Conservation (phyloP, 2,329 filamentous ascomycete species). For the Cyanodermella asteris region DNA sequence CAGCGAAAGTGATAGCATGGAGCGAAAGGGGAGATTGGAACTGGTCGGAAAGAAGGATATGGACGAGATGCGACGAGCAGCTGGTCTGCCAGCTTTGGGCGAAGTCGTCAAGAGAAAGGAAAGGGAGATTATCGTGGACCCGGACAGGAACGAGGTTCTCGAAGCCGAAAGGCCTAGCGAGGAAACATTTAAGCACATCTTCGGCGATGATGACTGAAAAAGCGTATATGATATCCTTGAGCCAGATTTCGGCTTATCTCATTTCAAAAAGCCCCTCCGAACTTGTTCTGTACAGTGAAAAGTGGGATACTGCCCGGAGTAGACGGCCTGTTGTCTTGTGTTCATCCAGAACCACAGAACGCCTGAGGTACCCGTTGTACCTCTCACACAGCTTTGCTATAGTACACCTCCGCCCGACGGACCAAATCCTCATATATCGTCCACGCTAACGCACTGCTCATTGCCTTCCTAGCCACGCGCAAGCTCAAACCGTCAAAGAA, state of each 20-base stretch:
- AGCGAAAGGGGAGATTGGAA: conserved; percentile 20
- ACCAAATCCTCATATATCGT: conserved; percentile 91
- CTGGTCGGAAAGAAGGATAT: conserved; percentile 33
- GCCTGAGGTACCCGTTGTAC: background rate
- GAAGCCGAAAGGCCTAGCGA: conserved; percentile 55
- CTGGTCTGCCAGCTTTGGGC: too few relatives aligned
- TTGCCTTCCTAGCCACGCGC: conserved; percentile 72
- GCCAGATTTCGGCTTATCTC: too few relatives aligned
- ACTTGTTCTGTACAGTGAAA: background rate
- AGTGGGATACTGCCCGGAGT: background rate
- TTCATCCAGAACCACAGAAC: background rate
- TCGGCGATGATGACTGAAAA: conserved; percentile 71
- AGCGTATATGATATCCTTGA: too few relatives aligned
- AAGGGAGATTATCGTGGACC: conserved; percentile 31
- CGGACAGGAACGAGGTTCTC: conserved; percentile 56
- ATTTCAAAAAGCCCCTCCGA: too few relatives aligned
- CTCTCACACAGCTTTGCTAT: conserved; percentile 4
- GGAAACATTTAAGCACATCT: conserved; percentile 76
- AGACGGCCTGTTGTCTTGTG: background rate
- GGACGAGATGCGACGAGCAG: conserved; percentile 31
- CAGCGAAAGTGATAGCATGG: too few relatives aligned
- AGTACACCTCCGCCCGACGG: conserved; percentile 38
- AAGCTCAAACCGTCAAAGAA: conserved; percentile 72
- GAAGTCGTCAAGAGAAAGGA: conserved; percentile 5
- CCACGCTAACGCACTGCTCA: conserved; percentile 92